phyloP scores from a whole-genome alignment of 192 early-diverging fungal genomes.

The Rhizophlyctis rosea region DNA sequence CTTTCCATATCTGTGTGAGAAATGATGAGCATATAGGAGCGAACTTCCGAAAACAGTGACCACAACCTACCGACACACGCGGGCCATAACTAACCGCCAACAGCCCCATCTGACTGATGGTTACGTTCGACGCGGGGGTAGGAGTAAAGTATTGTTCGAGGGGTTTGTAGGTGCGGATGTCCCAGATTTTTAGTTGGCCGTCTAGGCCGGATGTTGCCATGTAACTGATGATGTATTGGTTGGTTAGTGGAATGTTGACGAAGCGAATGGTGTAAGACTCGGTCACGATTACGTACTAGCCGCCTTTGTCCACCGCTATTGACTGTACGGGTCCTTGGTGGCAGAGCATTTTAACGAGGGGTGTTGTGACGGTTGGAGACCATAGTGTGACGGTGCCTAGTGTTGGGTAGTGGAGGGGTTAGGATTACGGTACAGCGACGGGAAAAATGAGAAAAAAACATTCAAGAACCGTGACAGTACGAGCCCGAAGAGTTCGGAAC shows the following conservation, averaged over 20 bases:
- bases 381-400: slow-evolving; percentile 88
- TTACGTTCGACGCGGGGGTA: slow-evolving; percentile 72
- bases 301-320: slow-evolving; percentile 71
- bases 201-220: slow-evolving; percentile 93
- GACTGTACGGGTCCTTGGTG: slow-evolving; percentile 83
- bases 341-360: slow-evolving; percentile 92
- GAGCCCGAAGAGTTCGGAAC: too few relatives aligned
- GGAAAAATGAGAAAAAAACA: too few relatives aligned
- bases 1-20: slow-evolving; percentile 74
- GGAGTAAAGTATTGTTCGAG: slow-evolving; percentile 79
- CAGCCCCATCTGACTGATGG: slow-evolving; percentile 81
- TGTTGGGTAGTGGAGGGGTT: too few relatives aligned
- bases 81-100: slow-evolving; percentile 80
- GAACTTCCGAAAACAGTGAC: slow-evolving; percentile 9
- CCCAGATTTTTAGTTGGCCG: slow-evolving; percentile 88
- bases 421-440: too few relatives aligned
- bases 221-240: too few relatives aligned
- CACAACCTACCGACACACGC: slow-evolving; percentile 56
- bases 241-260: too few relatives aligned
- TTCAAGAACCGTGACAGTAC: too few relatives aligned
- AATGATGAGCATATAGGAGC: slow-evolving; percentile 6
- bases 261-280: too few relatives aligned
- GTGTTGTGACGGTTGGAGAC: slow-evolving; percentile 78
- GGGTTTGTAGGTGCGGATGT: slow-evolving; percentile 77
- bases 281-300: too few relatives aligned